Base-by-base conservation (phyloP, 176 grass and related monocot species). In the Miscanthus lutarioriparius region DNA sequence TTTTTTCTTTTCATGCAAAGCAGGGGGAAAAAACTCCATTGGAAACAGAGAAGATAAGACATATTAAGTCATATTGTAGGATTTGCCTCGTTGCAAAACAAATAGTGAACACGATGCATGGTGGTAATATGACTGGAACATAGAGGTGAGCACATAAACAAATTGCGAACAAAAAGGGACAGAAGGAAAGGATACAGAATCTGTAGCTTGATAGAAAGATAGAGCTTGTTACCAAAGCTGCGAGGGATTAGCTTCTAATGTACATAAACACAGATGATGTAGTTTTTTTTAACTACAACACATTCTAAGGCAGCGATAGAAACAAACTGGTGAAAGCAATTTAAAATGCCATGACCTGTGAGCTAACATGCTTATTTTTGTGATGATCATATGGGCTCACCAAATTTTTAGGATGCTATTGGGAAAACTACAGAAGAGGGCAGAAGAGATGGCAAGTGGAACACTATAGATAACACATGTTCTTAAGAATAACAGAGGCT, bases 231-330 rank as follows among this genome's bases (percentile, higher is more conserved):
- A 3, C 25, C 19, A 67, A 13, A 59, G 37, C 10, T 11, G 12
- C 1, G 22, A 76, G 15, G 36, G 49, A 64, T 51, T 43, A 64
- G n/a, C 15, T 65, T 23, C 66, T 66, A 44, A 23, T 25, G 15
- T 33, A 6, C 19, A 23, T 59, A 59, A 39, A 48, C 48, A 56
- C 3, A 17, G 0, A 6, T 51, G n/a, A 22, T 58, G 23, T 65
- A 8, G 0, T 13, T 25, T 41, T 45, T 48, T 49, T 65, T 14
- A 12, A 81, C 25, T 67, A 51, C 36, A 12, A 28, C 27, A 23
- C 40, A n/a, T 69, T 77, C 56, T 71, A 83, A 83, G 2, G 5
- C 13, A 76, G 64, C 23, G 40, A 78, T 63, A 40, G 15, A 70
- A 74, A 36, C 58, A 25, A 51, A 40, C 6, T 49, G 48, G 38